Base-by-base conservation (phyloP, 805 yeast genomes). In the Starmerella khaoyaiensis region DNA sequence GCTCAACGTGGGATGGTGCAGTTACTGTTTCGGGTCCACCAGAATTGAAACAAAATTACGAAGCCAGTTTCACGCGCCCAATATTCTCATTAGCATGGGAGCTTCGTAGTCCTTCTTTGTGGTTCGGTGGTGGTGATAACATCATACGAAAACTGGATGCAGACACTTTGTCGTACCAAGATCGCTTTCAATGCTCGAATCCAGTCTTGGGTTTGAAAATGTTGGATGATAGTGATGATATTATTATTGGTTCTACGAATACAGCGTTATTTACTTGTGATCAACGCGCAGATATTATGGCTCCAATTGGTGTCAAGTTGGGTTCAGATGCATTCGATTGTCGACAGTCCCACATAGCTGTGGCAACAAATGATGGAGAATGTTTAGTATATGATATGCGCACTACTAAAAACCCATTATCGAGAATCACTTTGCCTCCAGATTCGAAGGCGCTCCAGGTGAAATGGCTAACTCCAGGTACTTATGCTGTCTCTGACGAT, bases 1-100 rank as follows among this genome's bases (percentile, higher is more conserved):
- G 38, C 15, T 20, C 33, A 1, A 27, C 43, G 6, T 44, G 47
- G 47, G 45, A 40, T 21, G 40, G 47, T 11, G 9, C 29, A 10
- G 21, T 41, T 18, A 18, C 12, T 12, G 16, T 44, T 5, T 31
- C 31, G 16, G 15, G 6, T 25, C 18, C 23, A 4, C n/a, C n/a
- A n/a, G 2, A 19, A 22, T 14, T 21, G 31, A 16, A 12, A 17
- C 14, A 21, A 20, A 26, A 19, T 20, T 18, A 10, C n/a, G 15
- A n/a, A 16, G 28, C 36, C 28, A 17, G 17, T 19, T 29, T 28
- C 17, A 30, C 41, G 11, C 18, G 42, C 28, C 42, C 45, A 4
- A 32, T 37, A n/a, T 30, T 37, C 18, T 39, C 39, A 9, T 11
- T 27, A 15, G 27, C 24, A 14, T 41, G 45, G 45, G 16, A 18